Base-by-base conservation (phyloP, 2,329 filamentous ascomycete genomes). In the Colletotrichum caudatum region DNA sequence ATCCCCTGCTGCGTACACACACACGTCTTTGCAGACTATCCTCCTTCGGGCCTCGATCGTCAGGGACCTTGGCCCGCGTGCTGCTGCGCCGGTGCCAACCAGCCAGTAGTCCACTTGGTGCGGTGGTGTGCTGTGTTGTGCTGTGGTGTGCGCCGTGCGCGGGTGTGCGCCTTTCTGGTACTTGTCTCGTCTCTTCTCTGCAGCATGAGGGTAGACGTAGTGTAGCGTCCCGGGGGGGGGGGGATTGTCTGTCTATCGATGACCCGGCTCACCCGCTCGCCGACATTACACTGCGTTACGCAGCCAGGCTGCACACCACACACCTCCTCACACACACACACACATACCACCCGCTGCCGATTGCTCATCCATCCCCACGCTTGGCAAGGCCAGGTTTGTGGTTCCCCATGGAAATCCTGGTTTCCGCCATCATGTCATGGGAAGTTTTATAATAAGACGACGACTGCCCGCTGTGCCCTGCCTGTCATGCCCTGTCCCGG, bases 371-470 rank as follows among this genome's bases (percentile, higher is more conserved):
- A 64, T 71, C 64, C 64, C 69, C 69, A 68, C 58, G 69, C 64
- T 71, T 71, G 69, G 64, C 69, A 63, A 53, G 37, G 51, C 35
- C 64, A 68, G 69, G 63, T 48, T 48, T 64, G 64, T 57, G 53
- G 56, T 39, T 41, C 44, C 26, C 64, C 69, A 44, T 60, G 58
- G 64, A 33, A 71, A 68, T 54, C 58, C 69, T 63, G 58, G 69
- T 58, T 71, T 64, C 11, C 46, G 64, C 50, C 58, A 41, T 68
- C 57, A 62, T 71, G 56, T 53, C 62, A 61, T 37, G 58, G 58
- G 48, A 54, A 54, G 69, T 71, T 68, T 71, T 71, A 71, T 71
- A 71, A 71, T 68, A 68, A 71, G 69, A 68, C 69, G 69, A 68
- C 69, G 8, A 48, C 54, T 68, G 69, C 69, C 69, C 58, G 69